A percentile compares a stretch with the other conserved stretches of the same genome.
These are phyloP conservation scores for Geosmithia flava DNA, from an alignment of 2,329 filamentous ascomycete species.

Conservation along the genomic window DNA sequence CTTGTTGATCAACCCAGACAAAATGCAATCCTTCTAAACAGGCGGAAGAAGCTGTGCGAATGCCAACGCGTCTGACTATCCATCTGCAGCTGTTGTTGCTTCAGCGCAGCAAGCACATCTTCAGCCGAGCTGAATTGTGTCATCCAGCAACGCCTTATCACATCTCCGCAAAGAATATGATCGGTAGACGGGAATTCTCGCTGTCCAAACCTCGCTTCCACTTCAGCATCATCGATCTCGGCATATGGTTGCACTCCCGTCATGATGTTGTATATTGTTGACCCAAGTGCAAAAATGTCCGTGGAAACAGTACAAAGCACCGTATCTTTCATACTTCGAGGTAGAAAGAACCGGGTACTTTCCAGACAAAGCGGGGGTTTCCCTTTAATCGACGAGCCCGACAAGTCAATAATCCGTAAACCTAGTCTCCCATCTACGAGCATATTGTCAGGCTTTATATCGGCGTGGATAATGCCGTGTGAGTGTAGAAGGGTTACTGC, in stretches of 20 bases:
- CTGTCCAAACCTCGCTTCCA: not conserved
- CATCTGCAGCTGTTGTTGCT: too few species aligned
- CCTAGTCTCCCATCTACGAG: conserved; percentile 53
- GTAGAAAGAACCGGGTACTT: not conserved
- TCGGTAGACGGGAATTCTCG: not conserved
- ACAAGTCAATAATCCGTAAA: not conserved
- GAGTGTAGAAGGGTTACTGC: conserved; percentile 49
- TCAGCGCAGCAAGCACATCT: not conserved
- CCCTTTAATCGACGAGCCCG: not conserved
- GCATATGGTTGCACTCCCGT: not conserved
- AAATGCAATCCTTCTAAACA: too few species aligned
- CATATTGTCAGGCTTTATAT: conserved; percentile 99
- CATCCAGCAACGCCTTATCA: not conserved
- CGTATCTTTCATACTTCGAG: not conserved
- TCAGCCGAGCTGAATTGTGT: not conserved
- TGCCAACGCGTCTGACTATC: too few species aligned
- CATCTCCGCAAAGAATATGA: not conserved
- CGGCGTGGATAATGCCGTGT: conserved; percentile 95
- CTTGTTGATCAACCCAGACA: too few species aligned
- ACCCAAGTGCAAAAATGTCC: conserved; percentile 1
- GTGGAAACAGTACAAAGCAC: not conserved
- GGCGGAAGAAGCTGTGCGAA: too few species aligned
- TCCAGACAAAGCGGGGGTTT: not conserved
- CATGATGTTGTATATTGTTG: not conserved
- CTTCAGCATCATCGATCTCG: not conserved